Evolutionary conservation across 2,329 filamentous ascomycete genomes (phyloP), one percentile per base, ranked within the genome.

Genomic region (Neonectria neomacrospora): DNA sequence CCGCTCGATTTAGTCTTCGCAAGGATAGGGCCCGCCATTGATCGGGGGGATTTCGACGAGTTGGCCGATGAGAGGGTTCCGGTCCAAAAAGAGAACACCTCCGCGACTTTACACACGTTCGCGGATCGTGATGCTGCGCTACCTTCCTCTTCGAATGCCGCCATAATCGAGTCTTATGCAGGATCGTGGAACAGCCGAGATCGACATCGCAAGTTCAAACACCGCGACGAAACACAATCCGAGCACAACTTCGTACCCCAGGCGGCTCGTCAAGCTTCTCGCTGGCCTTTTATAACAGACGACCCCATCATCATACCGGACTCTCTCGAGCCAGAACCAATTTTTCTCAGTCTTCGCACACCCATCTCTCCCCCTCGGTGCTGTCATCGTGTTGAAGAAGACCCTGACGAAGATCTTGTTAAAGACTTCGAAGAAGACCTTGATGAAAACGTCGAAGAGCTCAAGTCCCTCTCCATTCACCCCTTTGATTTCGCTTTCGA

Each of bases 201-300:
- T 6, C 5, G 16, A 1, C 22, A 26, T 5, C 2, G 5, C 4
- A 7, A 11, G 5, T 16, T 56, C 1, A 32, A 2, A 3, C 30
- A 12, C 9, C 30, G 30, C 9, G 30, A 26, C 41, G 26, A 2
- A 22, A 42, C 9, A 32, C 9, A 32, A 32, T 32, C 9, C 30
- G 30, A 32, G 9, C 5, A 11, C 30, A 7, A 32, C 11, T 22
- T 20, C 12, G 20, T n/a, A 4, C 18, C 64, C n/a, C n/a, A n/a
- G 14, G 56, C 18, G n/a, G 30, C n/a, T 14, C 20, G 34, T 3
- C 39, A 60, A 5, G 45, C 59, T 26, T 64, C 65, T 2, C 61
- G 64, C 3, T 67, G 65, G 65, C 65, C 65, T 16, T 67, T 67
- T 28, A 67, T 67, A 53, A 67, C 60, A 14, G 60, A 67, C 11